Conservation (phyloP, 371 early-diverging fungal species). For the Chytridium lagenaria region DNA sequence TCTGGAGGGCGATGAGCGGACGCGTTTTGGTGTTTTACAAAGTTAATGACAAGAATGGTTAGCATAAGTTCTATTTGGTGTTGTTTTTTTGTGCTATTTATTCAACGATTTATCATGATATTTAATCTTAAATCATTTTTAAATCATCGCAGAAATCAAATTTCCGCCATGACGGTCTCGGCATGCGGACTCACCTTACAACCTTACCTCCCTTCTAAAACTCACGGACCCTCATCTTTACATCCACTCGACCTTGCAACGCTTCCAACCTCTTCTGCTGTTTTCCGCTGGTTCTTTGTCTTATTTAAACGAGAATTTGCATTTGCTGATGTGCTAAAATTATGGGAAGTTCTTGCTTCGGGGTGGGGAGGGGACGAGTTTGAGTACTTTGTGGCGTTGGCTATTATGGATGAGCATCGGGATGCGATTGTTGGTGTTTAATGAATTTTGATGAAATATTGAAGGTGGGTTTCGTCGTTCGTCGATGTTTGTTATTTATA, state of each 20-base stretch:
- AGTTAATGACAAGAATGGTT: conserved; percentile 83
- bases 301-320: conserved; percentile 92
- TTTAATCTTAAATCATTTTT: too few relatives aligned
- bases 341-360: conserved; percentile 80
- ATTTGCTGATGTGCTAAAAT: conserved; percentile 73
- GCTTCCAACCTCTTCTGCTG: conserved; percentile 83
- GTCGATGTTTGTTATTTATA: not conserved
- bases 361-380: conserved; percentile 32
- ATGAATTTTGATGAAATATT: conserved; percentile 83
- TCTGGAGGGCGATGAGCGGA: conserved; percentile 81
- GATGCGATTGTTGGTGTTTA: conserved; percentile 75
- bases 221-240: conserved; percentile 79
- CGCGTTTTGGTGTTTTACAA: conserved; percentile 88
- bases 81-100: too few relatives aligned
- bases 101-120: too few relatives aligned
- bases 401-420: conserved; percentile 80
- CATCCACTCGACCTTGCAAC: conserved; percentile 58
- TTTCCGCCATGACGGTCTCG: conserved; percentile 79
- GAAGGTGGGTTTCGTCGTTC: conserved; percentile 55
- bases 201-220: conserved; percentile 71
- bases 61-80: too few relatives aligned
- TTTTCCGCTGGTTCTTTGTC: conserved; percentile 91
- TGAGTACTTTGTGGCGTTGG: conserved; percentile 77
- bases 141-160: conserved; percentile 66
- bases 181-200: conserved; percentile 84